phyloP scores from a whole-genome alignment of 768 basidiomycete genomes.

The Psilocybe cyanescens region DNA sequence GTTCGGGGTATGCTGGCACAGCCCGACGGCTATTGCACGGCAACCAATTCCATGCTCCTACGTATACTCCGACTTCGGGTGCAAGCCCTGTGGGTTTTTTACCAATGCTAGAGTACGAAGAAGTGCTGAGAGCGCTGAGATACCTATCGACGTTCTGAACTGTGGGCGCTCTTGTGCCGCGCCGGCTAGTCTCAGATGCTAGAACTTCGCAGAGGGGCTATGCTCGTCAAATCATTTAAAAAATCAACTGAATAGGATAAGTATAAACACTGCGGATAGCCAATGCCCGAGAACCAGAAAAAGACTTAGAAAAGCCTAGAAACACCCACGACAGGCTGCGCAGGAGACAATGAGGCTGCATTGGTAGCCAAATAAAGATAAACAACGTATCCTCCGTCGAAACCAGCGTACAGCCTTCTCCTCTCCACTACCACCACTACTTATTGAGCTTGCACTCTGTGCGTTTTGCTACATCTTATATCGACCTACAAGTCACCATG shows the following conservation, averaged over 20 bases:
- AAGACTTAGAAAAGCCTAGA: too few relatives aligned
- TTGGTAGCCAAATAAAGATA: not conserved
- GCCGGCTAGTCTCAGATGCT: too few relatives aligned
- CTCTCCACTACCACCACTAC: slow-evolving; percentile 6
- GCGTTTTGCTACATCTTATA: slow-evolving; percentile 4
- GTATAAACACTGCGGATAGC: too few relatives aligned
- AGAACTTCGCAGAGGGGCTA: too few relatives aligned
- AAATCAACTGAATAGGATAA: too few relatives aligned
- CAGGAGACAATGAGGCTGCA: not conserved
- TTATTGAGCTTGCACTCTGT: slow-evolving; percentile 16
- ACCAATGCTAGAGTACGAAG: too few relatives aligned
- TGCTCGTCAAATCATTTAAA: too few relatives aligned
- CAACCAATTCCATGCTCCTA: not conserved
- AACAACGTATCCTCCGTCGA: not conserved
- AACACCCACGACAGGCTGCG: not conserved
- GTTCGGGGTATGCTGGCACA: slow-evolving; percentile 2
- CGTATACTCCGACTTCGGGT: not conserved
- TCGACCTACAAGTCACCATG: slow-evolving; percentile 26
- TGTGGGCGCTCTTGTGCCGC: too few relatives aligned
- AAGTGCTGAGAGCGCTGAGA: too few relatives aligned
- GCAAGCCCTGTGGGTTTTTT: too few relatives aligned
- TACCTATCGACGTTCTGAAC: too few relatives aligned
- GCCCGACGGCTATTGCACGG: not conserved
- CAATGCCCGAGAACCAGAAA: not conserved
- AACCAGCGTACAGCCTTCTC: slow-evolving; percentile 1